Percentiles rank a stretch among this genome's conserved stretches.
Evolutionary conservation across 2,329 filamentous ascomycete genomes (phyloP).

Genomic region (Penicillium brasilianum): DNA sequence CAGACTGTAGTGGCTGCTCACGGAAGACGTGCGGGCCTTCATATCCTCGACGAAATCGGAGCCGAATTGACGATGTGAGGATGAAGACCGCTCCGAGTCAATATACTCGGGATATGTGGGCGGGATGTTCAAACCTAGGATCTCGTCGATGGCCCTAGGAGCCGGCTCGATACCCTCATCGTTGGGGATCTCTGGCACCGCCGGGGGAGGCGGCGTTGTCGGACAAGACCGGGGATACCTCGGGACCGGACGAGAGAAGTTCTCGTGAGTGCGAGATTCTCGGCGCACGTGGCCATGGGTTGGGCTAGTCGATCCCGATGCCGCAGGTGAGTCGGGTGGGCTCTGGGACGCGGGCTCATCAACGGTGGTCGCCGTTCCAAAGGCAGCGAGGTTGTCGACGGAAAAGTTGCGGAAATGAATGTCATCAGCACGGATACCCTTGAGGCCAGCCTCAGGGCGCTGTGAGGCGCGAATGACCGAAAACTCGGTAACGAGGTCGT

Average conservation of each 20-base stretch:
- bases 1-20: conserved; percentile 47
- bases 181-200: conserved; percentile 41
- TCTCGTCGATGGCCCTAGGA: conserved; percentile 48
- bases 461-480: conserved; percentile 60
- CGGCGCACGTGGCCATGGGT: conserved; percentile 30
- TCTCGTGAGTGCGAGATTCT: conserved; percentile 54
- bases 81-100: conserved; percentile 32
- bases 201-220: conserved; percentile 46
- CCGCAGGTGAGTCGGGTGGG: conserved; percentile 39
- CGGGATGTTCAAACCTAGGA: conserved; percentile 42
- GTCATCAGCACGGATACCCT: conserved; percentile 59
- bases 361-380: conserved; percentile 30
- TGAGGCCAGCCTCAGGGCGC: conserved; percentile 54
- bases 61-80: conserved; percentile 47
- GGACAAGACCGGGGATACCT: conserved; percentile 47
- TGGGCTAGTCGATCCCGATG: conserved; percentile 34
- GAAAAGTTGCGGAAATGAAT: conserved; percentile 48
- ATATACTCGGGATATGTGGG: conserved; percentile 40
- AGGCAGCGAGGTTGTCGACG: conserved; percentile 35
- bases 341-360: conserved; percentile 34
- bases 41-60: conserved; percentile 49
- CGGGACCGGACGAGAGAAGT: conserved; percentile 60
- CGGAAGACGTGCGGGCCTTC: conserved; percentile 46
- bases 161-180: conserved; percentile 41
- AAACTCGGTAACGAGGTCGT: conserved; percentile 60